Conservation (phyloP, 2,329 filamentous ascomycete species). For the Magnaporthiopsis incrustans region DNA sequence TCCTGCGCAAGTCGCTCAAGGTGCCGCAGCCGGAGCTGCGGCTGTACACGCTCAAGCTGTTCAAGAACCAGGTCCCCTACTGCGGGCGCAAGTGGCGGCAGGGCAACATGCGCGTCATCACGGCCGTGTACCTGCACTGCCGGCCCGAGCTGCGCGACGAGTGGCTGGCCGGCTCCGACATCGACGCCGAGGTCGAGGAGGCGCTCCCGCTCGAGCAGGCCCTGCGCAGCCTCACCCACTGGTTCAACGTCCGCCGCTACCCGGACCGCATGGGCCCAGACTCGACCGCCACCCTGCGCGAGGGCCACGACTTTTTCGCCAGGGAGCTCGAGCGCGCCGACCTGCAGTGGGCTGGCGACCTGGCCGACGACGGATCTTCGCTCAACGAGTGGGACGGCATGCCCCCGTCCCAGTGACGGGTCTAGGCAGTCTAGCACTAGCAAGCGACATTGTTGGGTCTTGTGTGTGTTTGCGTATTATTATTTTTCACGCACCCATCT, state of each 20-base stretch:
- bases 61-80: constrained; percentile 98
- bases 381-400: constrained; percentile 15
- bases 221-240: constrained; percentile 80
- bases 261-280: constrained; percentile 65
- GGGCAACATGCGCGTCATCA: constrained; percentile 97
- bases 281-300: constrained; percentile 50
- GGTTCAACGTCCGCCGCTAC: constrained; percentile 82
- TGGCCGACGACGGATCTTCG: constrained; percentile 21
- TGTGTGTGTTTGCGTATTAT: not conserved
- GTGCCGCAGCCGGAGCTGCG: constrained; percentile 82
- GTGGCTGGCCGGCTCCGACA: constrained; percentile 84
- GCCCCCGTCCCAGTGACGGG: not conserved
- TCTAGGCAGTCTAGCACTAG: not conserved
- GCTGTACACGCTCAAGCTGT: constrained; percentile 92
- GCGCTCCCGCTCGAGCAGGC: constrained; percentile 88
- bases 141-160: constrained; percentile 88
- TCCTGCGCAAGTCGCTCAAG: constrained; percentile 84
- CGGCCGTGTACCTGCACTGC: constrained; percentile 90
- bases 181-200: constrained; percentile 90
- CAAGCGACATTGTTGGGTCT: not conserved
- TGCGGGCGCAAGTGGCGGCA: constrained; percentile 98
- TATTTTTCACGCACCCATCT: not conserved
- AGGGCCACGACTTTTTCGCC: constrained; percentile 73
- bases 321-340: constrained; percentile 70
- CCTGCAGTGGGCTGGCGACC: constrained; percentile 34